Percentiles rank a stretch among this genome's conserved stretches.
Conservation (phyloP, 2,329 filamentous ascomycete species). For the Aspergillus floridensis region DNA sequence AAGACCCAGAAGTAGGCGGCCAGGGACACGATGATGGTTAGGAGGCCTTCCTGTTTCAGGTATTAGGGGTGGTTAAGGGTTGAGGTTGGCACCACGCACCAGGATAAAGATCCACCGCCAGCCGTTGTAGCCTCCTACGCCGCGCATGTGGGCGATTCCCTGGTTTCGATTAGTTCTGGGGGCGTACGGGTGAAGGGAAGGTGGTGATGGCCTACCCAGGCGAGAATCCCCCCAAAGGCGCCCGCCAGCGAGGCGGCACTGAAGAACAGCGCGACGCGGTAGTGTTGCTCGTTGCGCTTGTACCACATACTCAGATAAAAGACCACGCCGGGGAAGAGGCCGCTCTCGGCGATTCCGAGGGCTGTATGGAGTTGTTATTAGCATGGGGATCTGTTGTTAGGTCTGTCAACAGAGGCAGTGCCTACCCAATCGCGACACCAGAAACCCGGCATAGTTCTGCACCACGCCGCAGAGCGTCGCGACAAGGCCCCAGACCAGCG, state of each 20-base stretch:
- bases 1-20: slow-evolving; percentile 42
- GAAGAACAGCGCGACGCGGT: slow-evolving; percentile 60
- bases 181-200: too few relatives aligned
- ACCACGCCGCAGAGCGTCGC: slow-evolving; percentile 51
- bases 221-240: slow-evolving; percentile 61
- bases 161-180: slow-evolving; percentile 1
- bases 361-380: slow-evolving; percentile 23
- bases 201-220: slow-evolving; percentile 36
- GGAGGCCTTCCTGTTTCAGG: slow-evolving; percentile 67
- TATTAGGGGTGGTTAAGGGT: too few relatives aligned
- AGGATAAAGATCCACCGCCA: slow-evolving; percentile 69
- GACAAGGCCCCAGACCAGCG: slow-evolving; percentile 51
- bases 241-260: slow-evolving; percentile 58
- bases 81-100: too few relatives aligned
- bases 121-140: slow-evolving; percentile 48
- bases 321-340: slow-evolving; percentile 54
- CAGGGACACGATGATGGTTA: slow-evolving; percentile 59
- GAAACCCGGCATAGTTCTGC: slow-evolving; percentile 48
- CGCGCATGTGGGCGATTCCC: slow-evolving; percentile 50
- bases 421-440: slow-evolving; percentile 46
- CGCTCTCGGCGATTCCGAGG: slow-evolving; percentile 53
- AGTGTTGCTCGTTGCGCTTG: slow-evolving; percentile 57
- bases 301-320: slow-evolving; percentile 65
- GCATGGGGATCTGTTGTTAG: not conserved
- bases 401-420: too few relatives aligned